A percentile compares a stretch with the other conserved stretches of the same genome.
Evolutionary conservation across 148 eudicot genomes (phyloP).

Genomic region (Heliosperma pusillum): DNA sequence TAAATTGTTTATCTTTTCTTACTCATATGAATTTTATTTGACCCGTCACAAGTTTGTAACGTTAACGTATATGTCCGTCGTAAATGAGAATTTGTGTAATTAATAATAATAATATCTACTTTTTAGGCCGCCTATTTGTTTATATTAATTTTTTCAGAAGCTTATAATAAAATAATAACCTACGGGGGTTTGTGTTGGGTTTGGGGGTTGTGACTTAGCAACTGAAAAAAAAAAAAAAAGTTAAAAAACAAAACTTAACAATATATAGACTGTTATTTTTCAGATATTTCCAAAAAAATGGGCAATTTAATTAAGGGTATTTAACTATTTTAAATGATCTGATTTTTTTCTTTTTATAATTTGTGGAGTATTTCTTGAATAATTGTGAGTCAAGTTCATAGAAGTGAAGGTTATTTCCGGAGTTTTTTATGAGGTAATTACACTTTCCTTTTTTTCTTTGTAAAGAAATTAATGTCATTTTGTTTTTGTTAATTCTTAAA

Average conservation of each 20-base stretch:
- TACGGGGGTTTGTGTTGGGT: slow-evolving; percentile 16
- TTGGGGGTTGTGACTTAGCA: slow-evolving; percentile 19
- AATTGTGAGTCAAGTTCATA: neutral
- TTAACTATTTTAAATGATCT: slow-evolving; percentile 7
- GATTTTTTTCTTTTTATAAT: neutral
- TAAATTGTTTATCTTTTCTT: no score
- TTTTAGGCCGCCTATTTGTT: slow-evolving; percentile 18
- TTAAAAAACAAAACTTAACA: neutral
- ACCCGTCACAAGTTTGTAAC: no score
- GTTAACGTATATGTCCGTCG: no score
- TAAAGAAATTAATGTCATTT: neutral
- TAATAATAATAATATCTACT: neutral
- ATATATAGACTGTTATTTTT: neutral
- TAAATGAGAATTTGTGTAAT: no score
- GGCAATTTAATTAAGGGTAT: neutral
- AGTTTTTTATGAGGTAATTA: slow-evolving; percentile 18
- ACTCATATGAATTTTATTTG: no score
- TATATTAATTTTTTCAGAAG: neutral
- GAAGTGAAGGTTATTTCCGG: slow-evolving; percentile 6
- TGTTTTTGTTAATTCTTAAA: neutral
- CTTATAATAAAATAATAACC: neutral
- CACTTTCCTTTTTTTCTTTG: neutral
- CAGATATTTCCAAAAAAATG: neutral
- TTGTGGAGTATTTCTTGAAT: slow-evolving; percentile 5
- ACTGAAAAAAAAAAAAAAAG: neutral